These are phyloP conservation scores for Globomyces pollinis-pini DNA, from an alignment of 192 early-diverging fungal species.

Conservation along the genomic window DNA sequence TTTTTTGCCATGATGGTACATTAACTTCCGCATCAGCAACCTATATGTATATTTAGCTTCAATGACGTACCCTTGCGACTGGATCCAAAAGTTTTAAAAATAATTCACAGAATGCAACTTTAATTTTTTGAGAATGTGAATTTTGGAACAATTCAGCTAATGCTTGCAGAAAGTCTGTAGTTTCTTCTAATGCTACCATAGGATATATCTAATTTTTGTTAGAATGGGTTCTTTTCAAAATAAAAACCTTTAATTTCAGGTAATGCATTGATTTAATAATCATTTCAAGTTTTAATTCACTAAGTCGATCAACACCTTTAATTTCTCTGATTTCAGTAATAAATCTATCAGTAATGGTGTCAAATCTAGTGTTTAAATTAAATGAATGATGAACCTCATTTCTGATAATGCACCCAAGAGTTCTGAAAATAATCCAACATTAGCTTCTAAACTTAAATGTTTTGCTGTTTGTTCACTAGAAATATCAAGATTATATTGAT, in stretches of 20 bases:
- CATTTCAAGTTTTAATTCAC: conserved; percentile 75
- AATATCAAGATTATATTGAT: conserved; percentile 7
- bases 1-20: conserved; percentile 84
- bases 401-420: conserved; percentile 89
- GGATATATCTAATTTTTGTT: conserved; percentile 74
- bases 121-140: conserved; percentile 64
- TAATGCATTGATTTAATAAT: conserved; percentile 85
- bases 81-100: conserved; percentile 89
- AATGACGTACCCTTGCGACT: too few relatives aligned
- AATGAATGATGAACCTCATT: conserved; percentile 55
- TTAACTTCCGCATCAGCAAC: conserved; percentile 92
- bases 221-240: conserved; percentile 24
- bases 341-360: conserved; percentile 89
- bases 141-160: conserved; percentile 82
- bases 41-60: too few relatives aligned
- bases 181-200: conserved; percentile 85
- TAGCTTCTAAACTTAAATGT: conserved; percentile 74
- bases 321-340: conserved; percentile 66
- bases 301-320: conserved; percentile 17
- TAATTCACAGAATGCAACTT: conserved; percentile 83
- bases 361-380: conserved; percentile 59
- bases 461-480: conserved; percentile 56
- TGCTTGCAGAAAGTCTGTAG: conserved; percentile 86
- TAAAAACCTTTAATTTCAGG: conserved; percentile 72
- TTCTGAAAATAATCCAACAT: conserved; percentile 83